Percentiles rank a stretch among this genome's conserved stretches.
Conservation (phyloP, 1,139 yeast species). For the Blastobotrys aristatus region DNA sequence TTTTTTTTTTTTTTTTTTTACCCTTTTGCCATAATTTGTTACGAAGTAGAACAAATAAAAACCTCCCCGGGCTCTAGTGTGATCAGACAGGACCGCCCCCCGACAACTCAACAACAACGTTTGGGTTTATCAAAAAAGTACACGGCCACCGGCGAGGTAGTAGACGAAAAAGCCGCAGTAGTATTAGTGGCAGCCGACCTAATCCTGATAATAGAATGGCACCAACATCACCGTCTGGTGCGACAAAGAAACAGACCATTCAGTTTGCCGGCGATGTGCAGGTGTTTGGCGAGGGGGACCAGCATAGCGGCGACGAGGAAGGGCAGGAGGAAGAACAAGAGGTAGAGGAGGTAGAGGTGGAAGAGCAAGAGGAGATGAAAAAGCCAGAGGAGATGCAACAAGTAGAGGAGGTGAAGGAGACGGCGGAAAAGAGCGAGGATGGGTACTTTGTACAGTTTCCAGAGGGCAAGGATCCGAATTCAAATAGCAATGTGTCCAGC, state of each 20-base stretch:
- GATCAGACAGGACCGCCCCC: too few relatives aligned
- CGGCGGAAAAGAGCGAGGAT: not conserved
- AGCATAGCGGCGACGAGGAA: not conserved
- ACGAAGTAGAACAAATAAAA: too few relatives aligned
- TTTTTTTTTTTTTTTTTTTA: too few relatives aligned
- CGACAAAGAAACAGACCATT: slow-evolving; percentile 7
- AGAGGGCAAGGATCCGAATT: not conserved
- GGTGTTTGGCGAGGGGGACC: slow-evolving; percentile 4
- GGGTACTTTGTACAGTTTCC: slow-evolving; percentile 3
- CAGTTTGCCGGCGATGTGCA: slow-evolving; percentile 10
- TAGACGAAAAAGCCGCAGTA: not conserved
- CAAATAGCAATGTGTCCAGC: not conserved
- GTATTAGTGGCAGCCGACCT: too few relatives aligned
- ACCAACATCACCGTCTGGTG: not conserved
- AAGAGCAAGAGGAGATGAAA: not conserved
- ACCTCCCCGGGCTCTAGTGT: too few relatives aligned
- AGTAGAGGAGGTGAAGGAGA: not conserved
- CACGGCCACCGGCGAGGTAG: not conserved
- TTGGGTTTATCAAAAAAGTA: not conserved
- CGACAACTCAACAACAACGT: not conserved
- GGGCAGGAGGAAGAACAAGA: too few relatives aligned
- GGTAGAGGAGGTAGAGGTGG: not conserved
- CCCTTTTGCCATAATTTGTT: too few relatives aligned
- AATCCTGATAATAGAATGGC: not conserved
- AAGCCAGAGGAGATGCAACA: not conserved